Base-by-base conservation (phyloP, 1,284 basidiomycete genomes). In the Coniferiporia weirii region DNA sequence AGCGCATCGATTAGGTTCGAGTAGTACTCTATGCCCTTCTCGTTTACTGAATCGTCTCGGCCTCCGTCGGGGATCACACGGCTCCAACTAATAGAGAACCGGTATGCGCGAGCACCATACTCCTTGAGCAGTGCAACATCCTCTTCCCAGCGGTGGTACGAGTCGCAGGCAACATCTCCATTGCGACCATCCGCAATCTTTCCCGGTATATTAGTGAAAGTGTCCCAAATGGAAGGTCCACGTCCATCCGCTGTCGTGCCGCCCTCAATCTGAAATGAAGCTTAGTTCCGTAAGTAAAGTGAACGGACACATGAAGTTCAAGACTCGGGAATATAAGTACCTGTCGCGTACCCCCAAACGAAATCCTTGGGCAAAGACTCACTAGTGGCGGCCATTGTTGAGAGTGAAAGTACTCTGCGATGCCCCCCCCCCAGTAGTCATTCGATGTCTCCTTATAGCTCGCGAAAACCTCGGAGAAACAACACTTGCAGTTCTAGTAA, bases 31-130 rank as follows among this genome's bases (percentile, higher is more conserved):
- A 91, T 80, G 2, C 89, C 89, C 57, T 77, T 73, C 62, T 78
- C 75, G 67, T 88, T 91, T 47, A 88, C 71, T 13, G 83, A 81
- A 68, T 90, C 87, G 59, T 84, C 75, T 34, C 83, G 77, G 34
- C 89, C 85, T 9, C 83, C 85, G 32, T 81, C 71, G 2, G 85
- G 85, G 56, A 91, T 85, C 63, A 91, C 77, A 38, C 88, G 76
- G 7, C 83, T 80, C 89, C 88, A 91, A 4, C 87, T 78, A 47
- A 91, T 73, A 12, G 85, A 89, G 71, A 91, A 89, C 15, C 83
- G 75, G 64, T 79, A 80, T 0, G 82, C 73, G 58, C 81, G 84
- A 49, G 78, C 82, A n/a, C 82, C 81, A 57, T 85, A 82, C 22
- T 72, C 66, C 50, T 78, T 80, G 59, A 91, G 73, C 13, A 90